Conservation (phyloP, 1,284 basidiomycete species). For the Macrocystidia cucumis region DNA sequence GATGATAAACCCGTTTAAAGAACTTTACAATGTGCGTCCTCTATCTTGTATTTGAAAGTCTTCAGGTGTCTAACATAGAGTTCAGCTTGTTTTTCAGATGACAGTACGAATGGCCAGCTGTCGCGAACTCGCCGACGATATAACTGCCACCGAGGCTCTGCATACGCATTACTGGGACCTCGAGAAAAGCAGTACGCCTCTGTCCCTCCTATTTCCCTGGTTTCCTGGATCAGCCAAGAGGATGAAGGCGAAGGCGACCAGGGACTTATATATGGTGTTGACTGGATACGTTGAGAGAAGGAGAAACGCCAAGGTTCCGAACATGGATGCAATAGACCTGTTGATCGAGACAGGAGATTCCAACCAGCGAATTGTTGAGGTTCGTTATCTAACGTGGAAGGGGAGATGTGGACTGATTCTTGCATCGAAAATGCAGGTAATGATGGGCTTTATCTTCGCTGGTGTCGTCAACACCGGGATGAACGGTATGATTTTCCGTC, state of each 20-base stretch:
- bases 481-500: slow-evolving; percentile 15
- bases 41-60: neutral
- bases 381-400: slow-evolving; percentile 9
- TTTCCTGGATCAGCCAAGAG: slow-evolving; percentile 23
- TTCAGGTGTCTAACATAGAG: neutral
- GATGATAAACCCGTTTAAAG: slow-evolving; percentile 24
- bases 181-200: slow-evolving; percentile 25
- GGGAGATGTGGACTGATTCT: neutral
- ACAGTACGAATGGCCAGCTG: slow-evolving; percentile 28
- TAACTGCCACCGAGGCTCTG: slow-evolving; percentile 16
- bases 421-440: slow-evolving; percentile 14
- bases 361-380: slow-evolving; percentile 18
- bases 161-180: slow-evolving; percentile 20
- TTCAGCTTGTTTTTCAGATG: slow-evolving; percentile 32
- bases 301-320: slow-evolving; percentile 15
- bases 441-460: slow-evolving; percentile 23
- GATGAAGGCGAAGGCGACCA: slow-evolving; percentile 19
- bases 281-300: slow-evolving; percentile 20
- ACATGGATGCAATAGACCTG: slow-evolving; percentile 24
- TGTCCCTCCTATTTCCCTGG: slow-evolving; percentile 27
- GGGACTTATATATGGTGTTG: slow-evolving; percentile 19
- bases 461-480: slow-evolving; percentile 27
- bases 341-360: slow-evolving; percentile 22
- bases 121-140: slow-evolving; percentile 24
- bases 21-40: neutral